These are phyloP conservation scores for Bipolaris victoriae DNA, from an alignment of 2,329 filamentous ascomycete species.

Conservation along the genomic window DNA sequence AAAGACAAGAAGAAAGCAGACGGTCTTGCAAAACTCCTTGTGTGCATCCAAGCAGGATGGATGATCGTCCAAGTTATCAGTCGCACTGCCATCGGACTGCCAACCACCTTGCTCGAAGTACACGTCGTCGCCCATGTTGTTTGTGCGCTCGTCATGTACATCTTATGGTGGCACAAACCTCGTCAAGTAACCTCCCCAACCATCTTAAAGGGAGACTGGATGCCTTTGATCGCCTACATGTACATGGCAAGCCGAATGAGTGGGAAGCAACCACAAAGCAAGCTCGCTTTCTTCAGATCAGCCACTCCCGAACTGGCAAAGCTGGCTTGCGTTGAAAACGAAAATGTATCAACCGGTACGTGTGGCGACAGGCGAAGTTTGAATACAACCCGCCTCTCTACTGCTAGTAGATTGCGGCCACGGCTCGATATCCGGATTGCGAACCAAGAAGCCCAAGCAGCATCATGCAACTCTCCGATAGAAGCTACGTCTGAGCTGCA, in stretches of 20 bases:
- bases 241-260: slow-evolving; percentile 19
- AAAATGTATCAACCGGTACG: neutral
- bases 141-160: slow-evolving; percentile 38
- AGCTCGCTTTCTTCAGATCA: slow-evolving; percentile 4
- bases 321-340: neutral
- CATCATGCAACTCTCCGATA: neutral
- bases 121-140: slow-evolving; percentile 61
- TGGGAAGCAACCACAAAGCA: slow-evolving; percentile 7
- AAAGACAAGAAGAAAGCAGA: slow-evolving; percentile 30
- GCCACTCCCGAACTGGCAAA: slow-evolving; percentile 2
- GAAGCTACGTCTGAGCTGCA: neutral
- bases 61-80: slow-evolving; percentile 33
- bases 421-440: neutral
- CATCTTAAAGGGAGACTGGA: neutral
- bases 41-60: slow-evolving; percentile 35
- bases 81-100: slow-evolving; percentile 19
- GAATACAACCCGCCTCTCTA: neutral
- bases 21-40: slow-evolving; percentile 26
- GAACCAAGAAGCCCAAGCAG: neutral
- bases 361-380: neutral
- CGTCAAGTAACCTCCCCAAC: slow-evolving; percentile 22
- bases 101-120: slow-evolving; percentile 62
- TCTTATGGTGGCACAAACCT: slow-evolving; percentile 43
- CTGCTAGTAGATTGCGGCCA: neutral
- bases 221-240: slow-evolving; percentile 27